These are phyloP conservation scores for Phanerochaete sordida DNA, from an alignment of 768 basidiomycete species.

Conservation along the genomic window DNA sequence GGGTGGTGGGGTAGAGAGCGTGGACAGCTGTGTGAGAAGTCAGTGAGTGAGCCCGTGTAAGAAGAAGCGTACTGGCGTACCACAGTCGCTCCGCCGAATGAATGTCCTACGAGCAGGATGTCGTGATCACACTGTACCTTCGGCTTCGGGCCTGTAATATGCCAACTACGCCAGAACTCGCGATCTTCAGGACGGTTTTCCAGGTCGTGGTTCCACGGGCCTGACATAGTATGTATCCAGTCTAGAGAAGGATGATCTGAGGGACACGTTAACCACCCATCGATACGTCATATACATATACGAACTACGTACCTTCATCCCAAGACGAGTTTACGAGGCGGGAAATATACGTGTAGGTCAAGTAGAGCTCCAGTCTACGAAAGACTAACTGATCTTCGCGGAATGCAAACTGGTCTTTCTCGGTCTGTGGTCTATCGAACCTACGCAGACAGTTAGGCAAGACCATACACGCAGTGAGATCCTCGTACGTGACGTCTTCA, in stretches of 20 bases:
- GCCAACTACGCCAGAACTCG: conserved; percentile 37
- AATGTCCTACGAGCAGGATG: conserved; percentile 47
- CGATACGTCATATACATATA: background rate
- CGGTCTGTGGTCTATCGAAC: conserved; percentile 28
- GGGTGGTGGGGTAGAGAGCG: conserved; percentile 50
- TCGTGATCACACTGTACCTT: conserved; percentile 31
- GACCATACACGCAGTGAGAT: background rate
- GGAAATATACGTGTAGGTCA: conserved; percentile 54
- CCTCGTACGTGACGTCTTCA: conserved; percentile 49
- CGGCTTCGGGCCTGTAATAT: conserved; percentile 33
- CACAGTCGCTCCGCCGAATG: conserved; percentile 54
- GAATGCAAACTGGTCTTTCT: conserved; percentile 34
- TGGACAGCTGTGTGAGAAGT: conserved; percentile 43
- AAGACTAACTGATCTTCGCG: conserved; percentile 69
- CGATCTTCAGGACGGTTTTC: conserved; percentile 4
- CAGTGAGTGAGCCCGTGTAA: background rate
- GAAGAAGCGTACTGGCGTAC: conserved; percentile 27
- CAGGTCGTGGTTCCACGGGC: conserved; percentile 13
- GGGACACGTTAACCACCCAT: background rate
- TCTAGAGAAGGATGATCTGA: background rate
- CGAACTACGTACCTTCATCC: background rate
- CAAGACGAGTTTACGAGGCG: conserved; percentile 42
- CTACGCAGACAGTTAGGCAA: conserved; percentile 10
- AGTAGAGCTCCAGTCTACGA: conserved; percentile 66
- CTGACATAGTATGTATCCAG: conserved; percentile 14